Evolutionary conservation across 2,329 filamentous ascomycete species (phyloP).

Genomic region (Sclerotinia spermophila): DNA sequence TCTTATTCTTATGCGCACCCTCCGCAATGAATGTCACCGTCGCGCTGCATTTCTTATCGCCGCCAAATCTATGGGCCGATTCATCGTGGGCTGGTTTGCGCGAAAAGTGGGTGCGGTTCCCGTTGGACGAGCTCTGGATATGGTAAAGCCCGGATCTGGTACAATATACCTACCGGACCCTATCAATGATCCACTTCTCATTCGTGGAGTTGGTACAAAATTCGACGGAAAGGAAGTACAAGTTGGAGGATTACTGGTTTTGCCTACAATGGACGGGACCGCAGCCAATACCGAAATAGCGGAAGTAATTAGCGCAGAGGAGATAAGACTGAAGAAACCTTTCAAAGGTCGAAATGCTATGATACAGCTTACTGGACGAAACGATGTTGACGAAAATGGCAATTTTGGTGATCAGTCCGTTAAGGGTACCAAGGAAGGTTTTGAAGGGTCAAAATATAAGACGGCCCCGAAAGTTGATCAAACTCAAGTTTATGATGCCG

Average conservation of each 20-base stretch:
- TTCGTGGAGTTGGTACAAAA: slow-evolving; percentile 69
- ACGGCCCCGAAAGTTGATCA: slow-evolving; percentile 91
- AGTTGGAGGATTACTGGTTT: slow-evolving; percentile 76
- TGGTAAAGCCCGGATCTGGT: slow-evolving; percentile 73
- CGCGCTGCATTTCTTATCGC: slow-evolving; percentile 91
- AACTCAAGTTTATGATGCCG: slow-evolving; percentile 85
- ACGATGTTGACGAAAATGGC: slow-evolving; percentile 63
- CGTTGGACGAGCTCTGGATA: slow-evolving; percentile 89
- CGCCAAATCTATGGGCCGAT: slow-evolving; percentile 88
- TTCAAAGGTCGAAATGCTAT: slow-evolving; percentile 75
- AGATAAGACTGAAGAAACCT: slow-evolving; percentile 80
- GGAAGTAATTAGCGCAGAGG: slow-evolving; percentile 74
- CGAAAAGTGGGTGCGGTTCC: slow-evolving; percentile 83
- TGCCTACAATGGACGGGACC: slow-evolving; percentile 77
- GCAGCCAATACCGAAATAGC: slow-evolving; percentile 79
- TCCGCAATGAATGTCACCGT: slow-evolving; percentile 78
- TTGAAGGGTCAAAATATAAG: slow-evolving; percentile 77
- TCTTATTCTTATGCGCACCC: slow-evolving; percentile 84
- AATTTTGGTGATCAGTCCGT: slow-evolving; percentile 32
- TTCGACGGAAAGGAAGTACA: slow-evolving; percentile 72
- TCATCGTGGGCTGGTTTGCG: slow-evolving; percentile 84
- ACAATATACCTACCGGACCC: slow-evolving; percentile 87
- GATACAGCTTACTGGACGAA: slow-evolving; percentile 76
- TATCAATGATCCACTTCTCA: slow-evolving; percentile 63
- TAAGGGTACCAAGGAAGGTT: slow-evolving; percentile 44